Conservation (phyloP, 2,329 filamentous ascomycete genomes). For the Monilinia fructigena region DNA sequence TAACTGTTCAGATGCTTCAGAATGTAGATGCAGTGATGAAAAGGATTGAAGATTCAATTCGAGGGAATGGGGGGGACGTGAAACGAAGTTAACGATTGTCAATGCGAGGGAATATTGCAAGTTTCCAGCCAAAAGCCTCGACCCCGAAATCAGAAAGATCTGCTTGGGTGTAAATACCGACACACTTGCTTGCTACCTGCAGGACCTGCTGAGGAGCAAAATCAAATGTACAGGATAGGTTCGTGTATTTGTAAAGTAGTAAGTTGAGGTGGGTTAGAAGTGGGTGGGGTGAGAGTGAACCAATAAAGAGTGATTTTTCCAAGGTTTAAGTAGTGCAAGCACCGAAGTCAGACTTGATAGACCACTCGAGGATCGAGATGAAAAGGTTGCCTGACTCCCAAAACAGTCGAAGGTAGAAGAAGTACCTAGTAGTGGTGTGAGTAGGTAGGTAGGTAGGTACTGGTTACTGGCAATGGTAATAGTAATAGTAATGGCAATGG, state of each 20-base stretch:
- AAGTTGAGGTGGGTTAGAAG: slow-evolving; percentile 8
- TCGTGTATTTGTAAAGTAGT: slow-evolving; percentile 14
- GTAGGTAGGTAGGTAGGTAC: too few relatives aligned
- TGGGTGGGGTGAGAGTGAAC: background rate
- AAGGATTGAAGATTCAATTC: slow-evolving; percentile 18
- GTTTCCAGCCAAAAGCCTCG: slow-evolving; percentile 24
- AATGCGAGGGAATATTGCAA: slow-evolving; percentile 32
- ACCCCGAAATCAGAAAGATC: slow-evolving; percentile 31
- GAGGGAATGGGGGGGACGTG: slow-evolving; percentile 14
- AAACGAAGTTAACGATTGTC: slow-evolving; percentile 22
- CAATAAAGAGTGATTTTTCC: slow-evolving; percentile 6
- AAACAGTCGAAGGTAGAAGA: background rate
- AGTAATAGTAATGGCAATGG: too few relatives aligned
- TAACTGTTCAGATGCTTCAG: slow-evolving; percentile 14
- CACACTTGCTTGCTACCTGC: slow-evolving; percentile 31
- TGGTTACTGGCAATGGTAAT: too few relatives aligned
- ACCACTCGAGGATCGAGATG: background rate
- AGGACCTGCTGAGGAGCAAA: slow-evolving; percentile 27
- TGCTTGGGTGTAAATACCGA: slow-evolving; percentile 31
- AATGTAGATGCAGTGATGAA: slow-evolving; percentile 19
- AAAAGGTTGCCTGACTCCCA: background rate
- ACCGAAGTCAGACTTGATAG: background rate
- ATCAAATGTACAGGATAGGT: slow-evolving; percentile 17
- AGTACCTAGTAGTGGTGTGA: too few relatives aligned
- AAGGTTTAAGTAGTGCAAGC: background rate